These are phyloP conservation scores for Myochromella boudieri DNA, from an alignment of 768 basidiomycete genomes.

Conservation along the genomic window DNA sequence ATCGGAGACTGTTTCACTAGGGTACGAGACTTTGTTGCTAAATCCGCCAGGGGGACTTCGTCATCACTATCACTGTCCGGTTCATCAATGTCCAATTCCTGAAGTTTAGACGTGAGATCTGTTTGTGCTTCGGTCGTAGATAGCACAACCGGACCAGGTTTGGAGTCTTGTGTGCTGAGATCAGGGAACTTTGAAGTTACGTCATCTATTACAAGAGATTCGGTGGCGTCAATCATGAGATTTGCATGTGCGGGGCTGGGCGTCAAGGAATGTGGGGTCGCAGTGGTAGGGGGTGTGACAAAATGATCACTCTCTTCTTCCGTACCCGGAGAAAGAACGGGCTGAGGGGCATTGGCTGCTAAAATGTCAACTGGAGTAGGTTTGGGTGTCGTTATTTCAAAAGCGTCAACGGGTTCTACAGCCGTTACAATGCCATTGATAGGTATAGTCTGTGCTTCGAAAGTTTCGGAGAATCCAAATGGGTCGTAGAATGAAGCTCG, in stretches of 20 bases:
- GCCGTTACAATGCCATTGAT: background rate
- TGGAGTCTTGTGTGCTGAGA: slow-evolving; percentile 25
- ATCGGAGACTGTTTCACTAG: slow-evolving; percentile 20
- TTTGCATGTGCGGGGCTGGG: slow-evolving; percentile 19
- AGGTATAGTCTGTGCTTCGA: slow-evolving; percentile 17
- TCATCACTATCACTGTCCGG: slow-evolving; percentile 53
- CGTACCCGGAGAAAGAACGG: slow-evolving; percentile 20
- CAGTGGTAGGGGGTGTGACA: slow-evolving; percentile 57
- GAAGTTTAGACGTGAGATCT: slow-evolving; percentile 50
- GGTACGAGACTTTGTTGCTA: slow-evolving; percentile 25
- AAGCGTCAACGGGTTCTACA: slow-evolving; percentile 6
- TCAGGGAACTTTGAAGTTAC: slow-evolving; percentile 38
- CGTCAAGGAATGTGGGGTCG: slow-evolving; percentile 18
- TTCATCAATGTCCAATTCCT: slow-evolving; percentile 60
- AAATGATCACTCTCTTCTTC: slow-evolving; percentile 55
- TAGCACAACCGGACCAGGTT: slow-evolving; percentile 9
- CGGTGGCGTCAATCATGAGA: too few species aligned
- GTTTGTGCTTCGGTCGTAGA: slow-evolving; percentile 35
- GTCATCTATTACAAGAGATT: slow-evolving; percentile 35
- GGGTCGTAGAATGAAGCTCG: slow-evolving; percentile 40
- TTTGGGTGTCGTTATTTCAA: slow-evolving; percentile 20
- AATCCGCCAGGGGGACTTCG: slow-evolving; percentile 36
- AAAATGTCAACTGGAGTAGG: slow-evolving; percentile 15
- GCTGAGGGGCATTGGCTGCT: slow-evolving; percentile 12
- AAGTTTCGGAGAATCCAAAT: slow-evolving; percentile 48